These are phyloP conservation scores for Ogataea angusta DNA, from an alignment of 805 yeast species.

Conservation along the genomic window DNA sequence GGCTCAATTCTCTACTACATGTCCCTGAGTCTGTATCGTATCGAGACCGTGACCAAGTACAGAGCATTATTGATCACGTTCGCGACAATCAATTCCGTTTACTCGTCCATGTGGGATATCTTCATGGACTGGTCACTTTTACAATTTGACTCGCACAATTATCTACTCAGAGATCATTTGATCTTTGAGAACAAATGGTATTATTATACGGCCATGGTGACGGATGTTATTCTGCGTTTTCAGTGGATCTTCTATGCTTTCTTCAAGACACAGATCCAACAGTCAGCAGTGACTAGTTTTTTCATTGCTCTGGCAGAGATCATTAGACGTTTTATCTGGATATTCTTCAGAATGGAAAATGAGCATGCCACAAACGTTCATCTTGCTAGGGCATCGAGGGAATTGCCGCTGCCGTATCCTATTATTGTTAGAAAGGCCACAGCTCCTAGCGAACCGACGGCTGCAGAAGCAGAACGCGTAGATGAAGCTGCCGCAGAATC, in stretches of 20 bases:
- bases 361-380: constrained; percentile 92
- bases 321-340: constrained; percentile 83
- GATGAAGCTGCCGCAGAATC: not conserved
- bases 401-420: constrained; percentile 79
- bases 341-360: constrained; percentile 89
- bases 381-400: constrained; percentile 82
- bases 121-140: constrained; percentile 94
- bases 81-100: constrained; percentile 70
- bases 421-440: constrained; percentile 26
- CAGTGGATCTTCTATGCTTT: constrained; percentile 91
- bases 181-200: constrained; percentile 55
- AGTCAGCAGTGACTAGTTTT: constrained; percentile 84
- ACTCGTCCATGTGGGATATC: constrained; percentile 80
- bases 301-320: constrained; percentile 79
- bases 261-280: constrained; percentile 73
- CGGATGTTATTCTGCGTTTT: constrained; percentile 73
- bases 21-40: constrained; percentile 74
- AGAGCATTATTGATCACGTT: constrained; percentile 65
- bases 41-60: constrained; percentile 41
- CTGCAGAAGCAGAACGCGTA: not conserved
- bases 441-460: not conserved
- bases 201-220: constrained; percentile 72
- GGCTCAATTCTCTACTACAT: constrained; percentile 66
- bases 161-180: constrained; percentile 66
- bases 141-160: constrained; percentile 58